Base-by-base conservation (phyloP, 2,329 filamentous ascomycete species). In the Claviceps sp. region DNA sequence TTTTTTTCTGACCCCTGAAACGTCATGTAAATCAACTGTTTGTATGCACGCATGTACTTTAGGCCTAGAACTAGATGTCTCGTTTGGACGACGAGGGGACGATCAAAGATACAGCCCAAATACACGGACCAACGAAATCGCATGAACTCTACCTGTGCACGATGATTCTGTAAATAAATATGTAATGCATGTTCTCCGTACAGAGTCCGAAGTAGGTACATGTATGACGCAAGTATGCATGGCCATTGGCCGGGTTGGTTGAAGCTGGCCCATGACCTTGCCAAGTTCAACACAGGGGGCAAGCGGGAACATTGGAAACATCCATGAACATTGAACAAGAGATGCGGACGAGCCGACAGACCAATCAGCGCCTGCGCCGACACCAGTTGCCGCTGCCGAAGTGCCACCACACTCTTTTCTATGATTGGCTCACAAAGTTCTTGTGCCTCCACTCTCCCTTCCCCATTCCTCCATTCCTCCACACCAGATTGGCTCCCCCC, bases 41-140 rank as follows among this genome's bases (percentile, higher is more conserved):
- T 40, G n/a, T 45, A 24, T 22, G 42, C 30, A 30, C 22, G 24
- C 24, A 26, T 52, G 45, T 49, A 49, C 51, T 46, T 42, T 45
- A 49, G 46, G 51, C 30, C 11, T 7, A 42, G 42, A 41, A 49
- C 48, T 49, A 49, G 47, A 52, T 38, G 8, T 44, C 20, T 41
- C 22, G 46, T 16, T 40, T 30, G 41, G 34, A 40, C 22, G 47
- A 45, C 22, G 47, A 44, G 46, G 30, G 34, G 46, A 38, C 46
- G 34, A 22, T 34, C 5, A 47, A 37, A 38, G 24, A 46, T 18
- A 9, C 16, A 34, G 43, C 24, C 24, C 11, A 14, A 46, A 30
- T 20, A 16, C 16, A 30, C 5, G 11, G 20, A 26, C 13, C 22
- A 26, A 14, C 9, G 9, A 11, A 34, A 34, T 11, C 9, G 9